Evolutionary conservation across 306 rosid species (phyloP), one percentile per base, ranked within the genome.

Genomic region (Prunus davidiana): DNA sequence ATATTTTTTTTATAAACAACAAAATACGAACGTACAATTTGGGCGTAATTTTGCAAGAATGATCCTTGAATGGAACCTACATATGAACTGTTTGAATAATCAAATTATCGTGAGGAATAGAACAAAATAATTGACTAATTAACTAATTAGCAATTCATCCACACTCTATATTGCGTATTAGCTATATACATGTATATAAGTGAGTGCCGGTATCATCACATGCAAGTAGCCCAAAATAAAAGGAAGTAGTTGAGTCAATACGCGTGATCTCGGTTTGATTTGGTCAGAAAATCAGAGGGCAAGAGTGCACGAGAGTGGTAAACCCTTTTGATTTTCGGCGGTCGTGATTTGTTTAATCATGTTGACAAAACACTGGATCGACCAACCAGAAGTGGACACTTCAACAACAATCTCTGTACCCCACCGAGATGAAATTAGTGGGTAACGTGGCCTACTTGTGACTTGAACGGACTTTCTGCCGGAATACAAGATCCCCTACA

Each of bases 391-490:
- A 13, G 12, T 8, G 27, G 64, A 78, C 71, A 76, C 72, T 56
- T 81, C 56, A 66, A 73, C 41, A 64, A 12, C 3, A 2, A 14
- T n/a, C 15, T 19, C 18, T 50, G 20, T 66, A 73, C 62, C 79
- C 67, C 75, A 46, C 50, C 20, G 30, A 51, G 49, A 56, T 28
- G 43, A 38, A 8, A 19, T 60, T 1, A 15, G 43, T 24, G 54
- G 32, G 63, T 60, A 82, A 74, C 81, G 73, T 81, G 80, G 79
- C 43, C 72, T 3, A 12, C 72, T 55, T 45, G 74, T 77, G 82
- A 87, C 6, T 19, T 66, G 22, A 16, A 80, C 91, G 89, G 76
- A 77, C 70, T 81, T 69, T 20, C 32, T 79, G 89, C 89, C 92
- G 68, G 38, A 46, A 68, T 78, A 76, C 54, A 57, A 75, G 88